Conservation (phyloP, 164 flowering plant species). For the Echeveria elegans region DNA sequence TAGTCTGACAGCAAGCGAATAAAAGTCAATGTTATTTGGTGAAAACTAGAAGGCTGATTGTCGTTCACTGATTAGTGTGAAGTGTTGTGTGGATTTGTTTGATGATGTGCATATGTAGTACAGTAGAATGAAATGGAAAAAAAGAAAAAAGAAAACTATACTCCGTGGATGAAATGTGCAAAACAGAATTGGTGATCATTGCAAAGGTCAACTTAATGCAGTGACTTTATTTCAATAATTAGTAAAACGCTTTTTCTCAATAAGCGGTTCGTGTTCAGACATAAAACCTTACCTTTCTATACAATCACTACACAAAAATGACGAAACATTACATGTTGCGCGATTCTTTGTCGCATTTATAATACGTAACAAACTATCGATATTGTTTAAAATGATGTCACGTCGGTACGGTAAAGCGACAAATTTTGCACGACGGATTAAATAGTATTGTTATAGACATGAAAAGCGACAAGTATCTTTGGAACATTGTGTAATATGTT, state of each 20-base stretch:
- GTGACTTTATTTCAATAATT: neutral
- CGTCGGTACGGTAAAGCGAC: too few species aligned
- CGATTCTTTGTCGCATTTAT: too few species aligned
- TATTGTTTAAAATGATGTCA: too few species aligned
- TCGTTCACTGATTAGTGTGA: neutral
- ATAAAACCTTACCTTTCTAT: neutral
- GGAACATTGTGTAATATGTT: too few species aligned
- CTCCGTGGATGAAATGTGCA: neutral
- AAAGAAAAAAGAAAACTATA: neutral
- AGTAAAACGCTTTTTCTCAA: neutral
- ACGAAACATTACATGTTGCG: too few species aligned
- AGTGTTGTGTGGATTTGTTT: neutral
- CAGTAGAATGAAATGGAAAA: neutral
- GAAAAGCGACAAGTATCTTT: too few species aligned
- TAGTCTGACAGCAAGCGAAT: neutral
- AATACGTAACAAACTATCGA: too few species aligned
- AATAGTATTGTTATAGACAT: too few species aligned
- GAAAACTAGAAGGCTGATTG: neutral
- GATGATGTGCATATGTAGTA: neutral
- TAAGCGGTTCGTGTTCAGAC: conserved; percentile 3
- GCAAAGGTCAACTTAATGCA: neutral
- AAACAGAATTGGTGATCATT: neutral
- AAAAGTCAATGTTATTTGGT: neutral
- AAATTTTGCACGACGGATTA: too few species aligned
- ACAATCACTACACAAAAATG: too few species aligned